Percentiles rank a stretch among this genome's conserved stretches.
phyloP scores from a whole-genome alignment of 805 yeast species.

The Ogataea degrootiae region DNA sequence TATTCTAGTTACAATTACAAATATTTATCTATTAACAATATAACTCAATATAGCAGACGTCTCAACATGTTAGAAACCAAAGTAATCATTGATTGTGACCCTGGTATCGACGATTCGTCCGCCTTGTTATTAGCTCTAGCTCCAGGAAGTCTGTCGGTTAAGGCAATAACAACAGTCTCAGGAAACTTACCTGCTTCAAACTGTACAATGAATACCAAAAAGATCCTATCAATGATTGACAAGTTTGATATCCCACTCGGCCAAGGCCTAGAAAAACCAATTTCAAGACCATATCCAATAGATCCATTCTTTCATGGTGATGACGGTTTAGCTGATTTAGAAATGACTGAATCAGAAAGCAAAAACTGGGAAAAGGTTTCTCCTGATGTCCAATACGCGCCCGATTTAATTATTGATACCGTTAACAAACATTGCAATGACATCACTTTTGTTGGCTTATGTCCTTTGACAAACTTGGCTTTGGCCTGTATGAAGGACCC shows the following conservation, averaged over 20 bases:
- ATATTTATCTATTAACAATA: too few relatives aligned
- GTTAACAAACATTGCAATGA: slow-evolving; percentile 14
- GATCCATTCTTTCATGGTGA: slow-evolving; percentile 26
- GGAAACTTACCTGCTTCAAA: slow-evolving; percentile 21
- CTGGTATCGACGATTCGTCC: slow-evolving; percentile 25
- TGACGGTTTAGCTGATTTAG: slow-evolving; percentile 24
- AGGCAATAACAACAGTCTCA: slow-evolving; percentile 26
- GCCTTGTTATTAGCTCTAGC: slow-evolving; percentile 22
- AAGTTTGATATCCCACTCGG: slow-evolving; percentile 21
- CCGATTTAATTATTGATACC: slow-evolving; percentile 20
- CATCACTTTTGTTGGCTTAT: slow-evolving; percentile 20
- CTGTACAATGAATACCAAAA: slow-evolving; percentile 20
- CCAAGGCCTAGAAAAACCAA: slow-evolving; percentile 25
- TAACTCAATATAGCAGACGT: too few relatives aligned
- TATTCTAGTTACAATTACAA: too few relatives aligned
- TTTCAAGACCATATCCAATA: slow-evolving; percentile 22
- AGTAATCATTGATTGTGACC: slow-evolving; percentile 25
- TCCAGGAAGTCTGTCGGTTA: slow-evolving; percentile 20
- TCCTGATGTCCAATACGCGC: slow-evolving; percentile 10
- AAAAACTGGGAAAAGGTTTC: slow-evolving; percentile 11
- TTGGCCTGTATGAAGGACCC: slow-evolving; percentile 24
- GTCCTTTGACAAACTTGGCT: slow-evolving; percentile 24
- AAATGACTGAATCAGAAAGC: slow-evolving; percentile 15
- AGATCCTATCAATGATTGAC: slow-evolving; percentile 17
- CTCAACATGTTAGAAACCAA: slow-evolving; percentile 2